Base-by-base conservation (phyloP, 192 early-diverging fungal species). In the Linderina pennispora region DNA sequence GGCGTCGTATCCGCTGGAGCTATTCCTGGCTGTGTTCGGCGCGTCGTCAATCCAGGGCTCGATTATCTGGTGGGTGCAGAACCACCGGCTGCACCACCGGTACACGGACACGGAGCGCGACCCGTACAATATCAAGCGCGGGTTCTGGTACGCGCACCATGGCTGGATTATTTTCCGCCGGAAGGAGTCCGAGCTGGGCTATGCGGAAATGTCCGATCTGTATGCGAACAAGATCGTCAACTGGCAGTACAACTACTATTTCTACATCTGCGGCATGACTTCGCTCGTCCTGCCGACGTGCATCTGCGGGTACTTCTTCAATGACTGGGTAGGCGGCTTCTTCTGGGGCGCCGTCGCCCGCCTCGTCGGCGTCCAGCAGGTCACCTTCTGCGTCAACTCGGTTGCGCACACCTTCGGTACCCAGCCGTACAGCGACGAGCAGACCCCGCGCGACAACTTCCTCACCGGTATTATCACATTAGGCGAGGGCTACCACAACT, bases 351-450 rank as follows among this genome's bases (percentile, higher is more conserved):
- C n/a, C n/a, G n/a, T n/a, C n/a, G n/a, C n/a, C n/a, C 85, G 87
- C 53, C 75, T 87, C n/a, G 82, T 83, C 10, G 78, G 84, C 28
- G 80, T 91, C 32, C 89, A 91, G 62, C 89, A 91, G 60, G 75
- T 86, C 48, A 91, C 89, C 23, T 90, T 90, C 68, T 90, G 86
- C 49, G 86, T 90, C 36, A 90, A 90, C 77, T 83, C 80, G 11
- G 65, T 90, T 13, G 88, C 88, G 14, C 88, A 90, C 60, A 87
- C 62, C 25, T 62, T 88, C 8, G 88, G 88, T 35, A 84, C 87
- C 14, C 63, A 59, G 39, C 67, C 83, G 13, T 90, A 82, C 58
- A 89, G 91, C 62, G 90, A 92, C 70, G 76, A 81, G 45, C 76
- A 83, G 54, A 87, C 89, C n/a, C 91, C 88, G 16, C 74, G 84